Conservation (phyloP, 495 filamentous ascomycete species). For the Cairneyella variabilis region DNA sequence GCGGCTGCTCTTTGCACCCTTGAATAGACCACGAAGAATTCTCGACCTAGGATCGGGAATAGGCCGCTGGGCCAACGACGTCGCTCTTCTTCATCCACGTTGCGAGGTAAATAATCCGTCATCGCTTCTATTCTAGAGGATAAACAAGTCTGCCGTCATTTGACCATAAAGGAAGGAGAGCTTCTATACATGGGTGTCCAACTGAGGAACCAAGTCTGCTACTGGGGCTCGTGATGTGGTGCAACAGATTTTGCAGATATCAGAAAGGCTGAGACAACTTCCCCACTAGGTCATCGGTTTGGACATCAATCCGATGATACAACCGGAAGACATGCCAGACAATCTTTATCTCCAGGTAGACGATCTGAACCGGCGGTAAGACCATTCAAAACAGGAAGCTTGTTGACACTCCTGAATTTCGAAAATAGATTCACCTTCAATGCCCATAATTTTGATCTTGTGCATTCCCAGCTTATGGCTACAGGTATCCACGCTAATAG, state of each 20-base stretch:
- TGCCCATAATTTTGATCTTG: conserved; percentile 77
- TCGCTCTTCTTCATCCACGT: conserved; percentile 63
- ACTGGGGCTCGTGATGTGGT: too few relatives aligned
- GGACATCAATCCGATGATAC: conserved; percentile 74
- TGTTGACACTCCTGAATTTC: too few relatives aligned
- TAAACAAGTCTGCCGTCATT: not conserved
- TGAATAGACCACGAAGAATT: conserved; percentile 57
- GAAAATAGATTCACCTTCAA: conserved; percentile 72
- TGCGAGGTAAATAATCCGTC: conserved; percentile 55
- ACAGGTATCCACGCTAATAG: conserved; percentile 70
- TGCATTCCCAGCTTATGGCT: conserved; percentile 80
- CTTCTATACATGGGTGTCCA: too few relatives aligned
- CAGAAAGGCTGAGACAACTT: too few relatives aligned
- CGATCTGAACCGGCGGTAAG: conserved; percentile 67
- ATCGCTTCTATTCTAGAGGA: not conserved
- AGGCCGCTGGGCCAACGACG: conserved; percentile 56
- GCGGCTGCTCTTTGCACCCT: conserved; percentile 75
- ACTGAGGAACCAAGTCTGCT: too few relatives aligned
- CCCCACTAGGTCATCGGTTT: conserved; percentile 67
- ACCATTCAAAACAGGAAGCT: too few relatives aligned
- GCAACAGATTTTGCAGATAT: too few relatives aligned
- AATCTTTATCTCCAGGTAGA: conserved; percentile 75
- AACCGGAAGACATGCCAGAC: conserved; percentile 61
- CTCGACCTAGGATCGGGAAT: conserved; percentile 77
- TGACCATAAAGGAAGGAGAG: not conserved